Conservation (phyloP, 768 basidiomycete species). For the Suillus paluster region DNA sequence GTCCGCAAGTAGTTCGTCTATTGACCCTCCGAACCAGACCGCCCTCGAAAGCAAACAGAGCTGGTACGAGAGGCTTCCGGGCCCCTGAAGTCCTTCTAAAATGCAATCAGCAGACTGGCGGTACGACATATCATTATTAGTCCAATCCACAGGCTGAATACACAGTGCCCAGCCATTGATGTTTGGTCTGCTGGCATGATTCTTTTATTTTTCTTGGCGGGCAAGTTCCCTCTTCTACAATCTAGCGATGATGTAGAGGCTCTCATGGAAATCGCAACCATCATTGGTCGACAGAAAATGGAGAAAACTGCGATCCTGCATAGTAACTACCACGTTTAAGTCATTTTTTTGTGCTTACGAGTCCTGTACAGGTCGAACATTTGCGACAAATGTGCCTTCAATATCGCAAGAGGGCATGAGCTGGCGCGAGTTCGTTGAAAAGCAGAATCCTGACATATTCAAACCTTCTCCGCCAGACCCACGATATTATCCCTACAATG, state of each 20-base stretch:
- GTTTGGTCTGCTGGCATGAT: constrained; percentile 96
- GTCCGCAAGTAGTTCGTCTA: not conserved
- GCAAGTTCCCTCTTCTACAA: constrained; percentile 93
- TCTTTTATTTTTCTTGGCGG: constrained; percentile 86
- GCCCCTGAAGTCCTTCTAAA: constrained; percentile 97
- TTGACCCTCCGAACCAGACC: constrained; percentile 51
- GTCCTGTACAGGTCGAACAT: constrained; percentile 70
- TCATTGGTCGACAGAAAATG: constrained; percentile 83
- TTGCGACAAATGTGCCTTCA: constrained; percentile 88
- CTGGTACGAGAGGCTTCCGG: constrained; percentile 95
- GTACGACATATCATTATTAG: constrained; percentile 48
- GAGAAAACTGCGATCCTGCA: constrained; percentile 88
- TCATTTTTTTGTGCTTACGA: constrained; percentile 8
- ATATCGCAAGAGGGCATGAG: constrained; percentile 66
- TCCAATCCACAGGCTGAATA: constrained; percentile 15
- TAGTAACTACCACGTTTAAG: constrained; percentile 55
- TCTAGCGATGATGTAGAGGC: constrained; percentile 95
- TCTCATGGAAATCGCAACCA: constrained; percentile 89
- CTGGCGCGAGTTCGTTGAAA: constrained; percentile 77
- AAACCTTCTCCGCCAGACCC: constrained; percentile 54
- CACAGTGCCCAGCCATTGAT: constrained; percentile 74
- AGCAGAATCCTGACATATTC: constrained; percentile 73
- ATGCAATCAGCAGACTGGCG: constrained; percentile 90
- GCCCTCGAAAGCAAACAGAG: constrained; percentile 90
- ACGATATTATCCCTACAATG: constrained; percentile 58